Conservation (phyloP, 192 early-diverging fungal species). For the Backusella tarrabulga region DNA sequence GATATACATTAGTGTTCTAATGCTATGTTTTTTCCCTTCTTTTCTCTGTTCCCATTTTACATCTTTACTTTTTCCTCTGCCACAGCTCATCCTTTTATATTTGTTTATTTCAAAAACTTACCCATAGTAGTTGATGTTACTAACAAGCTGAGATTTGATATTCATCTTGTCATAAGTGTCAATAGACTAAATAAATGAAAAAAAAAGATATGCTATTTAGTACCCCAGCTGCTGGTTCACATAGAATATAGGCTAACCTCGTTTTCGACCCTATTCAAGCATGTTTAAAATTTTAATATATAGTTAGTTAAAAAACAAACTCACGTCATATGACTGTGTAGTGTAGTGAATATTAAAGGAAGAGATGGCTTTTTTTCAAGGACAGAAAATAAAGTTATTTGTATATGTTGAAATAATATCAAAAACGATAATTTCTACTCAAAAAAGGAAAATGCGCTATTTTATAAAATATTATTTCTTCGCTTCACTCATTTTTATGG, state of each 20-base stretch:
- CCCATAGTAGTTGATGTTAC: slow-evolving; percentile 97
- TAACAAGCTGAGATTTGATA: slow-evolving; percentile 85
- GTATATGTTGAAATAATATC: too few relatives aligned
- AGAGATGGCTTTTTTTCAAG: neutral
- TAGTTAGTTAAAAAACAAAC: neutral
- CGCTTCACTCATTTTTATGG: too few relatives aligned
- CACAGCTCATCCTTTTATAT: neutral
- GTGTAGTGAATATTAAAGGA: neutral
- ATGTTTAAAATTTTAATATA: neutral
- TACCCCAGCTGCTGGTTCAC: neutral
- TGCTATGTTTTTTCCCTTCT: neutral
- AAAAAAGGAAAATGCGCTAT: too few relatives aligned
- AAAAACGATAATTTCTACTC: too few relatives aligned
- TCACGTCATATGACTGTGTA: neutral
- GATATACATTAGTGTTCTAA: neutral
- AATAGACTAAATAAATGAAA: slow-evolving; percentile 57
- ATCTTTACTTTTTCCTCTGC: neutral
- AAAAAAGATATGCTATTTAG: neutral
- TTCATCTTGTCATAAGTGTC: slow-evolving; percentile 97
- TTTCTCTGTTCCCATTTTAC: neutral
- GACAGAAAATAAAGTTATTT: too few relatives aligned
- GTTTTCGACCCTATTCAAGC: neutral
- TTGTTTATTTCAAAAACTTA: slow-evolving; percentile 26
- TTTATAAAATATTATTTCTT: too few relatives aligned
- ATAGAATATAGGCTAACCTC: slow-evolving; percentile 17